Percentiles rank a stretch among this genome's conserved stretches.
Evolutionary conservation across 306 rosid species (phyloP).

Genomic region (Casuarina equisetifolia): DNA sequence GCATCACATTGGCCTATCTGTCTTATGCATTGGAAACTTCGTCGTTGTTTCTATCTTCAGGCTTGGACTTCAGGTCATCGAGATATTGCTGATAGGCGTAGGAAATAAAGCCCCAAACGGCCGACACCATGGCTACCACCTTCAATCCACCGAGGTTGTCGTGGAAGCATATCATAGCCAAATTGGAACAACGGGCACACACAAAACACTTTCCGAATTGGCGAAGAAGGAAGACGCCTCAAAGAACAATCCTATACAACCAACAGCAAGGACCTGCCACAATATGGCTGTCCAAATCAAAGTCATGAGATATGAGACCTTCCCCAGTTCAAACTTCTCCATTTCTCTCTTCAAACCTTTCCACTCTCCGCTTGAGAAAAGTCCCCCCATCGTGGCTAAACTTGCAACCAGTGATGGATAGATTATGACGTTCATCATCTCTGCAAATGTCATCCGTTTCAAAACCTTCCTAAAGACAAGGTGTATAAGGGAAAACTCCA

Average conservation of each 20-base stretch:
- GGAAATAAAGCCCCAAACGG: conserved; percentile 54
- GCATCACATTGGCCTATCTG: too few species aligned
- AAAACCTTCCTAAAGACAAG: conserved; percentile 36
- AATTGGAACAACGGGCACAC: conserved; percentile 51
- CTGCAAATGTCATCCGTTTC: conserved; percentile 38
- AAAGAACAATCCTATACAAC: conserved; percentile 41
- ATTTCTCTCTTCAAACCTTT: conserved; percentile 33
- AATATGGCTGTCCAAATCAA: conserved; percentile 36
- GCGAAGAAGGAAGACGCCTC: conserved; percentile 61
- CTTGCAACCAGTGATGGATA: conserved; percentile 28
- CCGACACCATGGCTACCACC: conserved; percentile 45
- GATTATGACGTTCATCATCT: conserved; percentile 34
- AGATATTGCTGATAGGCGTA: conserved; percentile 51
- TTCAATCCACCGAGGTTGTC: conserved; percentile 49
- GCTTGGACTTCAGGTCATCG: conserved; percentile 24
- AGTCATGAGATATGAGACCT: conserved; percentile 38
- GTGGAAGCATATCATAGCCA: conserved; percentile 46
- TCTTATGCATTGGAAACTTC: background rate
- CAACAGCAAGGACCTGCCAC: conserved; percentile 40
- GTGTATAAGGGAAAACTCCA: conserved; percentile 39
- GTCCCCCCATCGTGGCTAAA: conserved; percentile 26
- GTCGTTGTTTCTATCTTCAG: background rate
- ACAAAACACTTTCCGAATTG: conserved; percentile 42
- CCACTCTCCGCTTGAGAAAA: conserved; percentile 54
- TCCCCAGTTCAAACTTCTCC: conserved; percentile 38